Percentiles rank a stretch among this genome's conserved stretches.
Conservation (phyloP, 164 flowering plant genomes). For the Tetrastigma voinierianum region DNA sequence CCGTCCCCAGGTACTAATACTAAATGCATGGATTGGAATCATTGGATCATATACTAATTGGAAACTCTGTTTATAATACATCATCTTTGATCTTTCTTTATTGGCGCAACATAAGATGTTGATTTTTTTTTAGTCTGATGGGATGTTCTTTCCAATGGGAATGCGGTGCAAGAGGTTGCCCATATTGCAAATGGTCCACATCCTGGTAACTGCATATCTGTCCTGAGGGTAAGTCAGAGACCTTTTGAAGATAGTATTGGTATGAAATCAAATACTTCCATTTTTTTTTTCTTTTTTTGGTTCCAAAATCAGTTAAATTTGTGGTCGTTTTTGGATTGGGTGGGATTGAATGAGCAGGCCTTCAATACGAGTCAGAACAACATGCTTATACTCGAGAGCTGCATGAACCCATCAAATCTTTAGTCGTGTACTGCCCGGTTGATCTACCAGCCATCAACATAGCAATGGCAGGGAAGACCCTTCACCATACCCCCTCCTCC, state of each 20-base stretch:
- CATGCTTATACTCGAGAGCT: conserved; percentile 84
- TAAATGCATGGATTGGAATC: too few species aligned
- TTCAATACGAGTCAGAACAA: conserved; percentile 65
- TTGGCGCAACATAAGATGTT: not conserved
- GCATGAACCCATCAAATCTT: conserved; percentile 72
- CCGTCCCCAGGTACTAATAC: conserved; percentile 59
- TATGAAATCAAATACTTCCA: not conserved
- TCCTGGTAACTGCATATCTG: conserved; percentile 63
- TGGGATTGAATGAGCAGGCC: conserved; percentile 34
- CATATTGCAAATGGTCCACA: conserved; percentile 60
- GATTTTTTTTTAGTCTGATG: conserved; percentile 38
- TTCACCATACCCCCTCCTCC: conserved; percentile 67
- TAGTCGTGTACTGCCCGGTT: conserved; percentile 69
- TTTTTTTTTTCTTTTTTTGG: too few species aligned
- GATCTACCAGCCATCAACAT: conserved; percentile 67
- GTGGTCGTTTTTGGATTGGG: not conserved
- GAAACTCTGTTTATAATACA: not conserved
- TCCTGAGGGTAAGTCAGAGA: conserved; percentile 40
- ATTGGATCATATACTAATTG: not conserved
- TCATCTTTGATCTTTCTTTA: too few species aligned
- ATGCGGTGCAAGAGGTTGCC: conserved; percentile 56
- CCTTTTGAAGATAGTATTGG: not conserved
- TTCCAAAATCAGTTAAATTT: too few species aligned
- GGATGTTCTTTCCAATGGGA: conserved; percentile 65
- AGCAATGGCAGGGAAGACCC: conserved; percentile 85